A percentile compares a stretch with the other conserved stretches of the same genome.
phyloP scores from a whole-genome alignment of 2,329 filamentous ascomycete genomes.

The Neofusicoccum ribis region DNA sequence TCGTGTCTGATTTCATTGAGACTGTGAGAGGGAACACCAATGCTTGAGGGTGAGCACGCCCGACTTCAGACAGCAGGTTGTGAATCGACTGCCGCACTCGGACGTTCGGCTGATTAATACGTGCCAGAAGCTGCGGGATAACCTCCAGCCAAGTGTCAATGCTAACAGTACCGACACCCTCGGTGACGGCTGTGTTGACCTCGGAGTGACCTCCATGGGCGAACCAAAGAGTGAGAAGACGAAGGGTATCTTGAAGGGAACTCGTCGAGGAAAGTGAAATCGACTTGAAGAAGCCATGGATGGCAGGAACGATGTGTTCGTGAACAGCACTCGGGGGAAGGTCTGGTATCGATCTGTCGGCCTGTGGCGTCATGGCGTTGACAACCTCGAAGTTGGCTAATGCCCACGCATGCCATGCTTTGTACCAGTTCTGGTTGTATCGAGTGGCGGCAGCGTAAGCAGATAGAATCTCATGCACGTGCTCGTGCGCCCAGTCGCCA shows the following conservation, averaged over 20 bases:
- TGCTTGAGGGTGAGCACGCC: constrained; percentile 90
- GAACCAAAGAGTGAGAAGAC: constrained; percentile 94
- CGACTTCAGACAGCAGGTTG: constrained; percentile 87
- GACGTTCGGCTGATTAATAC: constrained; percentile 93
- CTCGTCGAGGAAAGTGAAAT: constrained; percentile 89
- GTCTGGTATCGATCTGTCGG: constrained; percentile 59
- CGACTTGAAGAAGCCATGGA: constrained; percentile 95
- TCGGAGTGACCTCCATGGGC: constrained; percentile 85
- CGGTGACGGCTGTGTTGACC: constrained; percentile 83
- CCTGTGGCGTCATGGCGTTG: constrained; percentile 70
- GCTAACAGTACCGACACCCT: constrained; percentile 88
- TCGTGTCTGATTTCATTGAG: constrained; percentile 93
- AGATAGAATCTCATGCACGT: constrained; percentile 83
- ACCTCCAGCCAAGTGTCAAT: constrained; percentile 99
- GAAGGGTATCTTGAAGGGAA: constrained; percentile 91
- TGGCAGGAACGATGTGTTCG: constrained; percentile 90
- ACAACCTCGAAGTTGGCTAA: constrained; percentile 98
- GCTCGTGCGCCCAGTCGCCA: constrained; percentile 84
- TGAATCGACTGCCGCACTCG: constrained; percentile 89
- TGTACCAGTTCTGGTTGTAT: constrained; percentile 95
- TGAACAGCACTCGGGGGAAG: constrained; percentile 69
- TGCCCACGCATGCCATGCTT: constrained; percentile 99
- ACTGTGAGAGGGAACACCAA: constrained; percentile 96
- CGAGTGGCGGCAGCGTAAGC: constrained; percentile 90
- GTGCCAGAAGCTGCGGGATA: constrained; percentile 93